Conservation (phyloP, 2,329 filamentous ascomycete species). For the Zymoseptoria pseudotritici region DNA sequence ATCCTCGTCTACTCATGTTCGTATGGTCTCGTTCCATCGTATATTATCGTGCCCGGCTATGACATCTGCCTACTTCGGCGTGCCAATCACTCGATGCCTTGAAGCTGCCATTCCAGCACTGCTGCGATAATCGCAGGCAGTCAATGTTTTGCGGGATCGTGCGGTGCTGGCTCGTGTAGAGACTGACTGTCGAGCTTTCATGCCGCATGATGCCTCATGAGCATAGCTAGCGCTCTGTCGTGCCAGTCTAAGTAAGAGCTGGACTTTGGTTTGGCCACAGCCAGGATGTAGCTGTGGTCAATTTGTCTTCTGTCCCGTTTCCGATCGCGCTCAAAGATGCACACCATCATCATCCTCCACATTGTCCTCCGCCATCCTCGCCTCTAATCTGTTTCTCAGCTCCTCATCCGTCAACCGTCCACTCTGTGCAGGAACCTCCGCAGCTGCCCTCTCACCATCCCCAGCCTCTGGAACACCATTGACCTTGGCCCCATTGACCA, state of each 20-base stretch:
- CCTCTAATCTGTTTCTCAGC: slow-evolving; percentile 49
- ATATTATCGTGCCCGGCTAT: neutral
- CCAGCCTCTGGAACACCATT: slow-evolving; percentile 12
- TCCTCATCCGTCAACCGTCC: slow-evolving; percentile 53
- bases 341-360: slow-evolving; percentile 48
- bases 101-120: neutral
- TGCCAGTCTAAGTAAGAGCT: neutral
- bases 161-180: no score
- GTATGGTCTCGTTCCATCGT: neutral
- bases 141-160: neutral
- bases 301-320: neutral
- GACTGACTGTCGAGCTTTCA: neutral
- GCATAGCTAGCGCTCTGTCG: neutral
- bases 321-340: slow-evolving; percentile 45
- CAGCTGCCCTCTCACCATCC: slow-evolving; percentile 6
- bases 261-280: neutral
- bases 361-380: slow-evolving; percentile 45
- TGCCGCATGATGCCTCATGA: neutral
- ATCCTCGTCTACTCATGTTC: no score
- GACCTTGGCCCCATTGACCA: slow-evolving; percentile 17
- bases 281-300: neutral
- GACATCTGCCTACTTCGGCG: neutral
- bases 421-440: slow-evolving; percentile 22
- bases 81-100: neutral
- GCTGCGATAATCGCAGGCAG: no score